phyloP scores from a whole-genome alignment of 345 rosid genomes.

The Carallia pectinifolia region DNA sequence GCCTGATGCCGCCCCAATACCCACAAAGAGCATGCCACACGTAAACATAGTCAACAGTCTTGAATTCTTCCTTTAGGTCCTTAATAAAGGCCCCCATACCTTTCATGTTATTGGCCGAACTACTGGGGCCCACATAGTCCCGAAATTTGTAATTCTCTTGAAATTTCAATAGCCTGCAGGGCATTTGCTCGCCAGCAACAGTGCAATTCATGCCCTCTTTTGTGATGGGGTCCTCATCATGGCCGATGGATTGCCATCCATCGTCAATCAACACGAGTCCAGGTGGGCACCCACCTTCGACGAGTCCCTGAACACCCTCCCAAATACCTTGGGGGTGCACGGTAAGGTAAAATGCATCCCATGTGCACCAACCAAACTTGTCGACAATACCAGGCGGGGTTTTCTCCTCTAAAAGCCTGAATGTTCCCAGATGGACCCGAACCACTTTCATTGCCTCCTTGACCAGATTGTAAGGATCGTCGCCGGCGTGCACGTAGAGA shows the following conservation, averaged over 20 bases:
- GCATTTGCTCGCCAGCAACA: conserved; percentile 95
- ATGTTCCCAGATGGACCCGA: conserved; percentile 62
- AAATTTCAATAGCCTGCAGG: conserved; percentile 78
- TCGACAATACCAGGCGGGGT: conserved; percentile 80
- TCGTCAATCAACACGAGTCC: conserved; percentile 91
- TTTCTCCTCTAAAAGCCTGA: conserved; percentile 73
- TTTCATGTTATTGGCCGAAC: conserved; percentile 17
- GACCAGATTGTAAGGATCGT: conserved; percentile 64
- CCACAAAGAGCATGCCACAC: conserved; percentile 98
- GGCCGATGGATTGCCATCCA: conserved; percentile 94
- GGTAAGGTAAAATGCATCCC: conserved; percentile 95
- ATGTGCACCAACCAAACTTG: conserved; percentile 98
- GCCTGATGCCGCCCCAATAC: conserved; percentile 95
- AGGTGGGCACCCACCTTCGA: conserved; percentile 91
- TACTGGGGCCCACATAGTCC: conserved; percentile 54
- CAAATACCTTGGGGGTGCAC: conserved; percentile 78
- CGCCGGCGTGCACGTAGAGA: conserved; percentile 62
- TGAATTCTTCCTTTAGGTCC: conserved; percentile 78
- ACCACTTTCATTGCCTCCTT: conserved; percentile 72
- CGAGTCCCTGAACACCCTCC: conserved; percentile 73
- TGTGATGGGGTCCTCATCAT: conserved; percentile 63
- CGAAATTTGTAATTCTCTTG: conserved; percentile 84
- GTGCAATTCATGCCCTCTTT: conserved; percentile 72
- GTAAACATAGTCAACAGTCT: conserved; percentile 69
- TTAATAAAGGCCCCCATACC: conserved; percentile 82